Base-by-base conservation (phyloP, 177 flowering plant genomes). In the Tripterygium wilfordii region DNA sequence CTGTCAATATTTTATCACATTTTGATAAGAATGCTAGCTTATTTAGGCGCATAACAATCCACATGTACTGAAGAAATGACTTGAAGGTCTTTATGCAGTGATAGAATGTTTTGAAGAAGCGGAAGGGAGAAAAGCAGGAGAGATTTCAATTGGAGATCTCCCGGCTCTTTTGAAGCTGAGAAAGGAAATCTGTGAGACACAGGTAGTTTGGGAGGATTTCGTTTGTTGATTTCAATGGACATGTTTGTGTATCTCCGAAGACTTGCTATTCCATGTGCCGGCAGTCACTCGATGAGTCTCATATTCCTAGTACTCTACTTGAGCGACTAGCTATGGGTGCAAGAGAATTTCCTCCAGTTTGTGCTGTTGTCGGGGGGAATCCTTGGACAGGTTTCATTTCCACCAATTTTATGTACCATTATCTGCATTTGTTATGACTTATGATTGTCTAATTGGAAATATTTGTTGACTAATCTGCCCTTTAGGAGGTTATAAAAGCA, bases 281-380 rank as follows among this genome's bases (percentile, higher is more conserved):
- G 57, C 90, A 89, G 97, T 63, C 78, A 14, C 3, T 85, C 24
- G 69, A 56, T 53, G 99, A 85, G 63, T 64, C 88, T 12, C 77
- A 58, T 36, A 51, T 94, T 36, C 85, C 99, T 23, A 79, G 74
- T 49, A 29, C 65, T 35, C 90, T 92, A 39, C 60, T 92, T 8
- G 83, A 74, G 64, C 76, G 97, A 70, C 48, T 89, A 64, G 50
- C 77, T 12, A 55, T 48, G 1, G 74, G 63, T 41, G 51, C 68
- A 24, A 62, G 42, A 42, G 97, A 92, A 69, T 80, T 84, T 49
- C 97, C 97, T 29, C 92, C 96, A 2, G 99, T 87, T 15, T 92
- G 92, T 78, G 95, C 99, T 33, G 67, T 92, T 35, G 27, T 92
- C 36, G 95, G 99, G n/a, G 26, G 97, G 99, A 24, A 76, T 89